Base-by-base conservation (phyloP, 495 filamentous ascomycete genomes). In the Xanthoparmelia taractica region DNA sequence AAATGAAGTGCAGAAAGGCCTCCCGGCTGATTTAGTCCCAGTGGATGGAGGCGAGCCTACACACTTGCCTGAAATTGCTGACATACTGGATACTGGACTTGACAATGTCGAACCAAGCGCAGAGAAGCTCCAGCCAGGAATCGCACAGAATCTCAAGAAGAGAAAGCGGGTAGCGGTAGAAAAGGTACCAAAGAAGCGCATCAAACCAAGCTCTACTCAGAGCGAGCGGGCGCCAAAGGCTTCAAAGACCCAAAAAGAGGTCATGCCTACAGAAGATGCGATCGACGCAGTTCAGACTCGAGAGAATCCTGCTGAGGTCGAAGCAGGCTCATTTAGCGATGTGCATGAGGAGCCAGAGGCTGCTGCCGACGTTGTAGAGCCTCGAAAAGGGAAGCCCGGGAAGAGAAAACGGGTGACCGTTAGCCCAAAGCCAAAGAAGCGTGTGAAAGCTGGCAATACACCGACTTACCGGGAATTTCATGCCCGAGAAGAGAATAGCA, bases 381-480 rank as follows among this genome's bases (percentile, higher is more conserved):
- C 20, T n/a, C 50, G n/a, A n/a, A 25, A 13, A 15, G 38, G 34
- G 56, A 63, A 59, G 36, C 18, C 43, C 5, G 50, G 17, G 15
- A 59, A 58, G 50, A 69, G 57, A 47, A 67, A 66, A 37, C 63
- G 68, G 33, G 67, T 63, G 37, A 63, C 68, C 11, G 63, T 65
- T 41, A 65, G 68, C 50, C 65, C 65, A 37, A 59, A 63, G 23
- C 40, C 63, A 65, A 65, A 47, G 41, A 65, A 61, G 37, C 50
- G 60, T 20, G 25, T 27, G 27, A 63, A 63, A 41, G 31, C 38
- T 10, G 27, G 18, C 17, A 11, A 2, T 0, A 20, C 20, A 8
- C 29, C 0, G 7, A 10, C 38, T 29, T 10, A 59, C 8, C 3
- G 27, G 15, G 11, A 8, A 10, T 18, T 20, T 2, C 33, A 55